Base-by-base conservation (phyloP, 2,329 filamentous ascomycete genomes). In the Samsoniella hepiali region DNA sequence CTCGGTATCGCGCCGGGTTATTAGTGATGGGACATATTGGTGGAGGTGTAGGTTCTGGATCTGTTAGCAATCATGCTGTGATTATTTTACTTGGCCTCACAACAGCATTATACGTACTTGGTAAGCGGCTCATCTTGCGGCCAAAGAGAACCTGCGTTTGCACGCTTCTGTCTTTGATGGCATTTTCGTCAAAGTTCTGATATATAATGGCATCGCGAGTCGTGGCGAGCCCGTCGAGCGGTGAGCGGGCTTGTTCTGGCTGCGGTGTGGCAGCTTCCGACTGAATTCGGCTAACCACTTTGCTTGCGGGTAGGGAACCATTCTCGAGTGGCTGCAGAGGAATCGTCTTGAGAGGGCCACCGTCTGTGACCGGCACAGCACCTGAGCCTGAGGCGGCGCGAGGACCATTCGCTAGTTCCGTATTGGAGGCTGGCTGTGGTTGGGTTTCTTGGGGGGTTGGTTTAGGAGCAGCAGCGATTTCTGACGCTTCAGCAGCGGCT, bases 1-100 rank as follows among this genome's bases (percentile, higher is more conserved):
- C 95, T 31, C 88, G 85, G 75, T 96, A 98, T 62, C 87, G 87
- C 13, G 94, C 95, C 5, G 88, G 86, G 60, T 88, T 85, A 70
- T 89, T 90, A 1, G 92, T 97, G 72, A 98, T 93, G 56, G 88
- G 89, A 74, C 95, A 99, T 38, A 88, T 79, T 17, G 83, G 78
- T 1, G 75, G 72, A 15, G 82, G 78, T 3, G 81, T 72, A 22
- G 82, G 83, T 70, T 85, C 82, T 85, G 55, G 31, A 7, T 40
- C 32, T 32, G 10, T 42, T 22, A 49, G 9, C 15, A 59, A 66
- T 17, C 3, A 9, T 38, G 15, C 32, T 11, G 10, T 32, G n/a
- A 60, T 31, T 32, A 31, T 10, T 49, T 58, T 49, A 9, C 31
- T 17, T 32, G 22, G 11, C 22, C 22, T 38, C 72, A 68, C 65